phyloP scores from a whole-genome alignment of 2,329 filamentous ascomycete genomes.

The Talaromyces funiculosus region DNA sequence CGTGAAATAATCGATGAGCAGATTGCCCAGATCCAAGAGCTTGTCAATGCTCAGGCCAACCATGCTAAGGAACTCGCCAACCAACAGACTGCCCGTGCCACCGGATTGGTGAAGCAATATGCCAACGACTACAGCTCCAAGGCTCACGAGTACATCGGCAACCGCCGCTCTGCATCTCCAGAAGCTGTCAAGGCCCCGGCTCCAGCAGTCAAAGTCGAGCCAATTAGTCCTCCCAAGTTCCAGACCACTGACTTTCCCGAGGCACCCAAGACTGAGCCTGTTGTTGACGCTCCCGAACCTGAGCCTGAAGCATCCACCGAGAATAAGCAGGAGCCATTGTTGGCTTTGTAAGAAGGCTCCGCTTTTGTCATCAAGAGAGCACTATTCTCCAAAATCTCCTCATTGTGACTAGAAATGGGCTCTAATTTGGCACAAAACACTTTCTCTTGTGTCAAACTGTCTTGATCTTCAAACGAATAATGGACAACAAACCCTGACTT shows the following conservation, averaged over 20 bases:
- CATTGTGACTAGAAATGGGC: neutral
- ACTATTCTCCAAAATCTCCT: neutral
- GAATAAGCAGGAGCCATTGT: slow-evolving; percentile 30
- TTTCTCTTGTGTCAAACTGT: neutral
- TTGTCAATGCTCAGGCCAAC: slow-evolving; percentile 53
- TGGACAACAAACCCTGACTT: neutral
- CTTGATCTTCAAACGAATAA: neutral
- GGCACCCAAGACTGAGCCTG: slow-evolving; percentile 37
- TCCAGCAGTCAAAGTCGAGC: slow-evolving; percentile 33
- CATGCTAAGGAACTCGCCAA: slow-evolving; percentile 57
- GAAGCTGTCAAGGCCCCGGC: slow-evolving; percentile 36
- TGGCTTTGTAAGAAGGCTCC: slow-evolving; percentile 19
- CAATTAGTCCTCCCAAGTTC: slow-evolving; percentile 27
- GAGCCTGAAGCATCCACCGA: slow-evolving; percentile 20
- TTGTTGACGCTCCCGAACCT: slow-evolving; percentile 19
- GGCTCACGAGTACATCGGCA: slow-evolving; percentile 50
- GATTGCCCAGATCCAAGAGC: slow-evolving; percentile 48
- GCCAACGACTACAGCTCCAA: slow-evolving; percentile 57
- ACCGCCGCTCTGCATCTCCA: slow-evolving; percentile 30
- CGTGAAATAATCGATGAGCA: slow-evolving; percentile 59
- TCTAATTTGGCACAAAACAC: neutral
- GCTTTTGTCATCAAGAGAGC: neutral
- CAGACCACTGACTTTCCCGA: slow-evolving; percentile 48
- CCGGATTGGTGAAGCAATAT: slow-evolving; percentile 53
- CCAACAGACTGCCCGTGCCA: slow-evolving; percentile 54